Percentiles rank a stretch among this genome's conserved stretches.
phyloP scores from a whole-genome alignment of 139 green algal species.

The Tetraselmis chui region DNA sequence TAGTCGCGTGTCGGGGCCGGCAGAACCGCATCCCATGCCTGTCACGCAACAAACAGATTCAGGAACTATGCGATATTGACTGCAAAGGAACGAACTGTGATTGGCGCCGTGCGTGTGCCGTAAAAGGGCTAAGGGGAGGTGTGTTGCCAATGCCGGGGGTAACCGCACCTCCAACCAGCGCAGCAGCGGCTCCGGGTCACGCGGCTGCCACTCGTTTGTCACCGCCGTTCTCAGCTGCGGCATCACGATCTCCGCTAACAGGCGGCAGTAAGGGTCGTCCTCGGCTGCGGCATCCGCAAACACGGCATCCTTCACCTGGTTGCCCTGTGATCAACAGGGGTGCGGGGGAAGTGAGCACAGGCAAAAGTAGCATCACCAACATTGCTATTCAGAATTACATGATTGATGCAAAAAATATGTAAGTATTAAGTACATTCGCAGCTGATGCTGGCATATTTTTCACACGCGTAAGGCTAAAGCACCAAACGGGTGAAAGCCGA shows the following conservation, averaged over 20 bases:
- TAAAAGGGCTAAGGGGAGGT: too few species aligned
- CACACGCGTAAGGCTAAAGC: too few species aligned
- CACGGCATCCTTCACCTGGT: neutral
- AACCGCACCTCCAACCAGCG: slow-evolving; percentile 56
- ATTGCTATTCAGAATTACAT: neutral
- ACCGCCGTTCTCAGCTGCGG: slow-evolving; percentile 61
- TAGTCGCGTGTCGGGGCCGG: slow-evolving; percentile 32
- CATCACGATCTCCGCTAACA: slow-evolving; percentile 75
- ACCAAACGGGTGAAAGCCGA: too few species aligned
- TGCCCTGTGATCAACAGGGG: too few species aligned
- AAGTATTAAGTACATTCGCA: too few species aligned
- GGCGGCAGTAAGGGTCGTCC: slow-evolving; percentile 58
- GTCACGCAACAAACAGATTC: neutral
- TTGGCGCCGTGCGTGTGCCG: too few species aligned
- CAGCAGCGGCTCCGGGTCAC: slow-evolving; percentile 73
- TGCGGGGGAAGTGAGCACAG: neutral
- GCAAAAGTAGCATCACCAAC: neutral
- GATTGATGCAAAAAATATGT: neutral
- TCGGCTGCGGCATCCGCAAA: slow-evolving; percentile 1
- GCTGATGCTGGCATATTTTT: too few species aligned
- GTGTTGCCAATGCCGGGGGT: too few species aligned
- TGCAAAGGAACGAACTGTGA: too few species aligned
- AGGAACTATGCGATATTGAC: too few species aligned
- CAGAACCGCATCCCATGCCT: slow-evolving; percentile 59
- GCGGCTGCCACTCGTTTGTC: slow-evolving; percentile 71